Base-by-base conservation (phyloP, 179 eudicot species). In the Amaranthus tricolor region DNA sequence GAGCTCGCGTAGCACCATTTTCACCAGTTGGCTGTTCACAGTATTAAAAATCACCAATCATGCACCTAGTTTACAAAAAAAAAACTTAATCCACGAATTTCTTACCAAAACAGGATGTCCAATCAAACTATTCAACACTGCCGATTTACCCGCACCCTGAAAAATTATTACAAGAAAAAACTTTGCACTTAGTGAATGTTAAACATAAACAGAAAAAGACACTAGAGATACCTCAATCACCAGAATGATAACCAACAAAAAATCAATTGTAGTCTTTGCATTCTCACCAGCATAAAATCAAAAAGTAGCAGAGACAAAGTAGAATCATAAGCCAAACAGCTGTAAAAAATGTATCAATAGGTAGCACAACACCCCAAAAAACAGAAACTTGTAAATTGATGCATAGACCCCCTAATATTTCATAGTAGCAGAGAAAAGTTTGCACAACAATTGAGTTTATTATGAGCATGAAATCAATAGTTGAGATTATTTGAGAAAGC, bases 141-240 rank as follows among this genome's bases (percentile, higher is more conserved):
- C 98, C 72, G 99, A 96, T 85, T 96, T 96, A 66, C 99, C 99
- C n/a, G 99, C 98, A 85, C 99, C 99, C 99, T 96, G 92, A 74
- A 48, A 80, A 73, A 71, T 21, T 44, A 49, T 66, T 5, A 58
- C 66, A 74, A 55, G 21, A 43, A 50, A 61, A 76, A n/a, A 70
- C 15, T 43, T 45, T 21, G 62, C 55, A 62, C 31, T 70, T 40
- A 20, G 54, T 15, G 54, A 59, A 71, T 49, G 40, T 31, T 31
- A 31, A 31, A 52, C 47, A 55, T 62, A 44, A 64, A 61, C 6
- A n/a, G 4, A 59, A 9, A 48, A 40, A 52, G 57, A 24, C 61
- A 4, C 66, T 58, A 4, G 15, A 14, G 17, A 31, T 9, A 58
- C 19, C 10, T 20, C 12, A 54, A 45, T 31, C 44, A 62, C 40